A percentile compares a stretch with the other conserved stretches of the same genome.
phyloP scores from a whole-genome alignment of 1,284 basidiomycete species.

The Ustilago bromivora region DNA sequence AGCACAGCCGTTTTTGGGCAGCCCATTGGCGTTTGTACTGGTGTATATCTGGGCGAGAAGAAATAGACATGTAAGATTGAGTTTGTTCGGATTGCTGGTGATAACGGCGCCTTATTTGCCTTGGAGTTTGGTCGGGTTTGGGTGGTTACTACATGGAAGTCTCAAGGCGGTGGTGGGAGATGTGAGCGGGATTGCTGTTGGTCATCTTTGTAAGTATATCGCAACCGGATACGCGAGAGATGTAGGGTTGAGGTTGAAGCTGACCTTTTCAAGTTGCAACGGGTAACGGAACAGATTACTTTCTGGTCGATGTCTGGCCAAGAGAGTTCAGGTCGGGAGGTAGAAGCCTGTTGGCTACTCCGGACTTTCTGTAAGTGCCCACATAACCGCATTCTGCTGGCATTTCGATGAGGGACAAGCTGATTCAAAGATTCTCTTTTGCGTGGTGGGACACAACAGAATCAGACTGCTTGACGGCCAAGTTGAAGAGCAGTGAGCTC shows the following conservation, averaged over 20 bases:
- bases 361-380: slow-evolving; percentile 79
- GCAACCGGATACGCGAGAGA: no score
- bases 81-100: slow-evolving; percentile 91
- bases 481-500: slow-evolving; percentile 15
- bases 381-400: not conserved
- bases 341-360: slow-evolving; percentile 81
- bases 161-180: slow-evolving; percentile 87
- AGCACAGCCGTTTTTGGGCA: slow-evolving; percentile 54
- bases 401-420: not conserved
- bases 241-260: not conserved
- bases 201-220: slow-evolving; percentile 61
- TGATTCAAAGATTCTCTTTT: not conserved
- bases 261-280: not conserved
- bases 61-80: slow-evolving; percentile 93
- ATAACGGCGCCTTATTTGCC: slow-evolving; percentile 97
- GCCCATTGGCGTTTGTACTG: slow-evolving; percentile 74
- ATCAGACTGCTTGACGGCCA: slow-evolving; percentile 43
- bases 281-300: slow-evolving; percentile 74
- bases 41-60: slow-evolving; percentile 97
- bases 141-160: slow-evolving; percentile 88
- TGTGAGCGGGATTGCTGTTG: slow-evolving; percentile 72
- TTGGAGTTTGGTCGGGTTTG: slow-evolving; percentile 84
- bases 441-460: slow-evolving; percentile 6
- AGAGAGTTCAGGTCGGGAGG: slow-evolving; percentile 86
- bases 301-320: slow-evolving; percentile 92